phyloP scores from a whole-genome alignment of 2,329 filamentous ascomycete genomes.

The Fusarium longipes region DNA sequence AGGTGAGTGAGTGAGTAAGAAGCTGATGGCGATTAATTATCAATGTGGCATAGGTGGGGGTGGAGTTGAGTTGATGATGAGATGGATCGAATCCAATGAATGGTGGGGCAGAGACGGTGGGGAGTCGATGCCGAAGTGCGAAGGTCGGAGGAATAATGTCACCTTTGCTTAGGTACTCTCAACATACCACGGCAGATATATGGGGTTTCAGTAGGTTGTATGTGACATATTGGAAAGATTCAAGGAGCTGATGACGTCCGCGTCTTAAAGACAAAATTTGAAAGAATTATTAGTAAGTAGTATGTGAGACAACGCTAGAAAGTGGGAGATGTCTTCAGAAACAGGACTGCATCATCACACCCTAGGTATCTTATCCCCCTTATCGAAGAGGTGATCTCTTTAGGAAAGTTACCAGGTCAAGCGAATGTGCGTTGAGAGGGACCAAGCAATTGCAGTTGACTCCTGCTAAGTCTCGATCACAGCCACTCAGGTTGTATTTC shows the following conservation, averaged over 20 bases:
- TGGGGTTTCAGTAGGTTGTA: background rate
- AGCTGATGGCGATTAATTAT: conserved; percentile 25
- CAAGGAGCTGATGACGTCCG: background rate
- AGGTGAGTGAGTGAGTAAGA: conserved; percentile 19
- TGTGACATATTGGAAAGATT: background rate
- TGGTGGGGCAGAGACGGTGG: conserved; percentile 35
- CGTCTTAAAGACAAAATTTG: background rate
- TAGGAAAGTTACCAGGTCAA: background rate
- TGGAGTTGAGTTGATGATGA: conserved; percentile 31
- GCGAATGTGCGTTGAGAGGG: background rate
- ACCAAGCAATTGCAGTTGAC: background rate
- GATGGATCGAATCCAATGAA: conserved; percentile 26
- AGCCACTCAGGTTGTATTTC: background rate
- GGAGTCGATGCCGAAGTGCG: conserved; percentile 26
- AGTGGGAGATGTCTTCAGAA: background rate
- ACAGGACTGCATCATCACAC: background rate
- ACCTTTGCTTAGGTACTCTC: conserved; percentile 23
- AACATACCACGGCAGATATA: background rate
- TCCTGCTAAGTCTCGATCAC: background rate
- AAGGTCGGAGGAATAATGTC: conserved; percentile 22
- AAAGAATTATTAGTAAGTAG: background rate
- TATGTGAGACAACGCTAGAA: background rate
- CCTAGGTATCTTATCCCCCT: background rate
- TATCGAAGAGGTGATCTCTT: background rate
- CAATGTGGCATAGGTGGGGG: background rate